Percentiles rank a stretch among this genome's conserved stretches.
Conservation (phyloP, 2,329 filamentous ascomycete genomes). For the Dendryphion nanum region DNA sequence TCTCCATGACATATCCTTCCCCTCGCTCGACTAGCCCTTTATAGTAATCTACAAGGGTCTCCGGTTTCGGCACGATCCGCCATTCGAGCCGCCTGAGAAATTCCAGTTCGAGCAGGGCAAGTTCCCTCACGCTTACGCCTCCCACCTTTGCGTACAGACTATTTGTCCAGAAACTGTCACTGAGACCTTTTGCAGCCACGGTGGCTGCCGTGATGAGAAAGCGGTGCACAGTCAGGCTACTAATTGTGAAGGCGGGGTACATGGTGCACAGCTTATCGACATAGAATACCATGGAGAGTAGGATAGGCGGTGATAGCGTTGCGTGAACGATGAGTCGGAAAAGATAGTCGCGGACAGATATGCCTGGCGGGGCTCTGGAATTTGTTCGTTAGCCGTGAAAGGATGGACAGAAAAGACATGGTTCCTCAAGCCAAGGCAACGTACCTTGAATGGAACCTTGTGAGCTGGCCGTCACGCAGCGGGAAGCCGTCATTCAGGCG, state of each 20-base stretch:
- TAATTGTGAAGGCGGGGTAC: slow-evolving; percentile 94
- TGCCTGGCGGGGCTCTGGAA: slow-evolving; percentile 73
- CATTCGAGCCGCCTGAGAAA: slow-evolving; percentile 91
- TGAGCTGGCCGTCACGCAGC: slow-evolving; percentile 80
- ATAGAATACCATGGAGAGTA: slow-evolving; percentile 99
- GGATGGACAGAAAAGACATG: background rate
- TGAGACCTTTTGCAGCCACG: slow-evolving; percentile 92
- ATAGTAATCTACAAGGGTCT: slow-evolving; percentile 92
- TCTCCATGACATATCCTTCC: slow-evolving; percentile 56
- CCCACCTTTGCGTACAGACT: slow-evolving; percentile 92
- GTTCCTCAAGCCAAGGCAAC: slow-evolving; percentile 10
- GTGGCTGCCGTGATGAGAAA: slow-evolving; percentile 96
- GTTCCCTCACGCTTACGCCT: slow-evolving; percentile 83
- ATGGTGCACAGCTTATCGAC: slow-evolving; percentile 91
- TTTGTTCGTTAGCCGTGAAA: slow-evolving; percentile 7
- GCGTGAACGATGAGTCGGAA: slow-evolving; percentile 91
- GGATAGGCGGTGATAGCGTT: slow-evolving; percentile 84
- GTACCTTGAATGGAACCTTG: slow-evolving; percentile 90
- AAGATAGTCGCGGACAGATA: slow-evolving; percentile 91
- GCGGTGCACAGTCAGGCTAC: slow-evolving; percentile 92
- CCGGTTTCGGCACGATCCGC: slow-evolving; percentile 94
- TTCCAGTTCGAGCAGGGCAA: slow-evolving; percentile 89
- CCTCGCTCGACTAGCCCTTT: slow-evolving; percentile 73
- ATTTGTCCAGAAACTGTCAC: slow-evolving; percentile 98
- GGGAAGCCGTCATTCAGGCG: slow-evolving; percentile 87